phyloP scores from a whole-genome alignment of 192 early-diverging fungal species.

The Gamsiella multidivaricata region DNA sequence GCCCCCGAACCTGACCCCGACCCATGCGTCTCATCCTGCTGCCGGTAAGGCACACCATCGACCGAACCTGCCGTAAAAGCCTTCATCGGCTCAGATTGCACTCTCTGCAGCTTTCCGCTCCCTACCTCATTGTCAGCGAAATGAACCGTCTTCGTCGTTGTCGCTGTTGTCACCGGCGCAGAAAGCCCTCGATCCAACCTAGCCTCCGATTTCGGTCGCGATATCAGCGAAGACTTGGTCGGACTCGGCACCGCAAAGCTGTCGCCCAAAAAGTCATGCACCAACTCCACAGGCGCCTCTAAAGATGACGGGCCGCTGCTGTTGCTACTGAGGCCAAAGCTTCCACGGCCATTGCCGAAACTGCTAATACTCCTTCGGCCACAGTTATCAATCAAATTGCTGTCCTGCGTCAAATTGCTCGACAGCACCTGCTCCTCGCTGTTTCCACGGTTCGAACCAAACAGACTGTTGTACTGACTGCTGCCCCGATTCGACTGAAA shows the following conservation, averaged over 20 bases:
- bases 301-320: background rate
- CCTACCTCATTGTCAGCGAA: slow-evolving; percentile 12
- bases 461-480: background rate
- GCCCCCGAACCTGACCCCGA: background rate
- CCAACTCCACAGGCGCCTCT: slow-evolving; percentile 8
- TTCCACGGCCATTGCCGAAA: background rate
- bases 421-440: background rate
- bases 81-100: slow-evolving; percentile 10
- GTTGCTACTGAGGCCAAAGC: background rate
- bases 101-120: background rate
- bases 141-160: slow-evolving; percentile 11
- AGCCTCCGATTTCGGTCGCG: background rate
- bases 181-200: background rate
- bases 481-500: background rate
- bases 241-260: slow-evolving; percentile 2
- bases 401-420: slow-evolving; percentile 4
- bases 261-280: slow-evolving; percentile 28
- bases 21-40: background rate
- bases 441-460: background rate
- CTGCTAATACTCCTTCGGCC: background rate
- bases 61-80: background rate
- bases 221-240: background rate
- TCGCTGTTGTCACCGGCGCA: background rate
- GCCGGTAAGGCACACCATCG: background rate
- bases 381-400: slow-evolving; percentile 12